Conservation (phyloP, 164 flowering plant genomes). For the Aristolochia fimbriata region DNA sequence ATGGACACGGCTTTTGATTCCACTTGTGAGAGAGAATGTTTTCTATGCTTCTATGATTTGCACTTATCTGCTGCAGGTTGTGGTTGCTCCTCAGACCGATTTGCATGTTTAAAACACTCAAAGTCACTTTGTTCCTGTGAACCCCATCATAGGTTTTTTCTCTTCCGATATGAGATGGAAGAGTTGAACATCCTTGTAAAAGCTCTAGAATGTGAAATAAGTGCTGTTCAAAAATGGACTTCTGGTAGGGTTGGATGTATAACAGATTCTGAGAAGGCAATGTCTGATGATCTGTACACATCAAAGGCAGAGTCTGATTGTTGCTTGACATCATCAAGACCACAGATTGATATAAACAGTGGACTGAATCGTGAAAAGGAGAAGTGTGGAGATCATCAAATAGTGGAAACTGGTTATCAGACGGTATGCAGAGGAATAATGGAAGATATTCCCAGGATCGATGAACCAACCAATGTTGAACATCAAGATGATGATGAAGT, state of each 20-base stretch:
- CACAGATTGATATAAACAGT: conserved; percentile 1
- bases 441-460: conserved; percentile 8
- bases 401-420: not conserved
- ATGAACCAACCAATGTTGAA: conserved; percentile 14
- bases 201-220: conserved; percentile 53
- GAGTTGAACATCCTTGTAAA: conserved; percentile 43
- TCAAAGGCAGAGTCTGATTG: not conserved
- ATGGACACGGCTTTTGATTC: conserved; percentile 61
- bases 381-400: not conserved
- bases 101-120: conserved; percentile 72
- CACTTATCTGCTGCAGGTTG: conserved; percentile 62
- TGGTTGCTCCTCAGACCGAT: conserved; percentile 57
- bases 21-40: conserved; percentile 59
- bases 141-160: conserved; percentile 23
- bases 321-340: conserved; percentile 1
- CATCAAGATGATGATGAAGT: conserved; percentile 17
- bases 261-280: not conserved
- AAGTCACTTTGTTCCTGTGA: conserved; percentile 50
- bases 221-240: conserved; percentile 36
- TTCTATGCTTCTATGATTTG: conserved; percentile 70
- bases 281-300: not conserved
- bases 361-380: no score
- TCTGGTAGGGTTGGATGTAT: conserved; percentile 3
- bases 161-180: conserved; percentile 40
- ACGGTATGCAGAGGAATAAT: not conserved